Base-by-base conservation (phyloP, 768 basidiomycete species). In the Rubroboletus pulcherrimus region DNA sequence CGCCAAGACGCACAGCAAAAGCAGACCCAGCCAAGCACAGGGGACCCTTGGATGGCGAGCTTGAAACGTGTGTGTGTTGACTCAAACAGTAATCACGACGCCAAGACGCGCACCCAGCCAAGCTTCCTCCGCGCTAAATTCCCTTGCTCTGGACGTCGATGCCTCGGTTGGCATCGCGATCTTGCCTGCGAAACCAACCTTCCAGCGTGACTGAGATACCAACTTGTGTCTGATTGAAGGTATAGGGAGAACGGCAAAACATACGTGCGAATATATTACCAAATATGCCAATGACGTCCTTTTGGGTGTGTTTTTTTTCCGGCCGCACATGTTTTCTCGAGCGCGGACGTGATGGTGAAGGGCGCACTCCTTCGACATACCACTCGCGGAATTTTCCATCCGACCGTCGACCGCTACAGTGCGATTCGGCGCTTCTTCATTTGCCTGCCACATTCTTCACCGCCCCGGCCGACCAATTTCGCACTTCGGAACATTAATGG, bases 371-470 rank as follows among this genome's bases (percentile, higher is more conserved):
- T 69, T 37, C 66, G 58, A 55, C 69, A 71, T 45, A 53, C 65
- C 24, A 60, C 63, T 0, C 62, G 67, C 40, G 62, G 67, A 45
- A 51, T 63, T 54, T 52, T 51, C 5, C 61, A 56, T 34, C 62
- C 76, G 7, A 67, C 68, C 19, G 51, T 83, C 49, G 83, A 85
- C 66, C 81, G 86, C 49, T 87, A 87, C 68, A 75, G 64, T 39
- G 67, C 75, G 49, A 86, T 87, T 52, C 74, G 84, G 43, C 73
- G 68, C 50, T 87, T 86, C 70, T 87, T 87, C 74, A 75, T 65
- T 37, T 63, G 64, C 17, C 73, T 49, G 15, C 57, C 15, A n/a
- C 37, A 31, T 14, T 60, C 45, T 48, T 57, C 49, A 24, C 57
- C 40, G 12, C 48, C 41, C n/a, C 30, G 9, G 19, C n/a, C 26